Evolutionary conservation across 352 stramenopile genomes (phyloP).

Genomic region (Globisporangium nodosum): DNA sequence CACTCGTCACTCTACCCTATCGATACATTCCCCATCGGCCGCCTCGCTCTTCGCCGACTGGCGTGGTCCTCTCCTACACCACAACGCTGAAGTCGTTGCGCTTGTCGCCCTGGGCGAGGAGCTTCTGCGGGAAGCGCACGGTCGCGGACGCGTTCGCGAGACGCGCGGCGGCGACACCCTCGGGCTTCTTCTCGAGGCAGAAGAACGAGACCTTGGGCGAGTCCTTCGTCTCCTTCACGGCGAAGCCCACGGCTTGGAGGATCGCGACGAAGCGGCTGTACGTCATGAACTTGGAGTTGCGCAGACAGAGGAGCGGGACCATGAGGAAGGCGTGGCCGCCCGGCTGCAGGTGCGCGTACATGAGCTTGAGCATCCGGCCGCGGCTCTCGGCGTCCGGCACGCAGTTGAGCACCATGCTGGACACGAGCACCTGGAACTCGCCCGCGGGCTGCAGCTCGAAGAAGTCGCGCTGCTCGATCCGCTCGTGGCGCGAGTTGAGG

Average conservation of each 20-base stretch:
- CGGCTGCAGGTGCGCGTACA: constrained; percentile 48
- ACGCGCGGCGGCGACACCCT: constrained; percentile 9
- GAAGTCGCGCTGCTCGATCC: constrained; percentile 91
- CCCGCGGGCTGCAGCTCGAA: constrained; percentile 67
- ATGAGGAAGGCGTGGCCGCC: constrained; percentile 66
- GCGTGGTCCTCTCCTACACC: constrained; percentile 20
- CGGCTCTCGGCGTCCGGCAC: constrained; percentile 87
- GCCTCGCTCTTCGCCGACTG: background rate
- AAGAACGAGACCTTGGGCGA: constrained; percentile 81
- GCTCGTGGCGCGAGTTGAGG: constrained; percentile 88
- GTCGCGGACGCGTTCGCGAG: constrained; percentile 13
- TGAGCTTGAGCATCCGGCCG: constrained; percentile 69
- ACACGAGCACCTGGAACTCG: constrained; percentile 90
- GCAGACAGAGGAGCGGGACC: constrained; percentile 68
- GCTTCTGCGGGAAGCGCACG: constrained; percentile 36
- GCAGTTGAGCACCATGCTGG: constrained; percentile 95
- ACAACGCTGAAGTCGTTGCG: constrained; percentile 68
- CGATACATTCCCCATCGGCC: background rate
- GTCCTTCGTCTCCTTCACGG: constrained; percentile 63
- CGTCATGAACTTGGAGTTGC: constrained; percentile 75
- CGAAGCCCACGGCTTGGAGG: constrained; percentile 63
- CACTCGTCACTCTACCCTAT: background rate
- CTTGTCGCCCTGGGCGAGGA: constrained; percentile 41
- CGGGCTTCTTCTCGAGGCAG: constrained; percentile 48
- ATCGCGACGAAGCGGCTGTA: constrained; percentile 61